phyloP scores from a whole-genome alignment of 495 filamentous ascomycete genomes.

The Astrothelium macrocarpum region DNA sequence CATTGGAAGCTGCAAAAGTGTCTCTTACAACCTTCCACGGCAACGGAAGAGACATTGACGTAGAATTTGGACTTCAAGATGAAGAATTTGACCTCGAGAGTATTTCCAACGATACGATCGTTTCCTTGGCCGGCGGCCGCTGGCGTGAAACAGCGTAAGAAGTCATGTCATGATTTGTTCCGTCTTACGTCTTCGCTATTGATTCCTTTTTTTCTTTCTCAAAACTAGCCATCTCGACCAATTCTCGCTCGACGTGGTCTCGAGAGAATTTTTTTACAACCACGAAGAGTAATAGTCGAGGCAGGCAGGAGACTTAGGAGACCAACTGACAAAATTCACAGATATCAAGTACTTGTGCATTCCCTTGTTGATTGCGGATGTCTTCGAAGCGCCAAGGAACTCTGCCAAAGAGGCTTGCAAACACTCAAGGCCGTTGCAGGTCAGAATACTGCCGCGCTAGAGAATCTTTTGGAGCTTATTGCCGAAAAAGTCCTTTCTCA shows the following conservation, averaged over 20 bases:
- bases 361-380: background rate
- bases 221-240: no score
- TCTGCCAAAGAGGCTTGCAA: background rate
- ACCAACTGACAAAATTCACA: background rate
- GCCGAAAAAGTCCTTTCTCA: background rate
- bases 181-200: background rate
- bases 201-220: no score
- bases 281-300: no score
- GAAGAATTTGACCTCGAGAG: conserved; percentile 7
- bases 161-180: background rate
- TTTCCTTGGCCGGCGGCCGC: conserved; percentile 39
- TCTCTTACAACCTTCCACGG: background rate
- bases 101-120: background rate
- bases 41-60: background rate
- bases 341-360: background rate
- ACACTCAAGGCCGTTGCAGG: background rate
- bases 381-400: background rate
- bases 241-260: no score
- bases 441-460: background rate
- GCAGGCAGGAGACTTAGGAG: no score
- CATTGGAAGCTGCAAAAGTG: conserved; percentile 18
- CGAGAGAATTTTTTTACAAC: no score
- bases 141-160: conserved; percentile 23
- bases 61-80: background rate
- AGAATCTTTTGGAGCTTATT: background rate